Conservation (phyloP, 345 rosid species). For the Eucalyptus decipiens region DNA sequence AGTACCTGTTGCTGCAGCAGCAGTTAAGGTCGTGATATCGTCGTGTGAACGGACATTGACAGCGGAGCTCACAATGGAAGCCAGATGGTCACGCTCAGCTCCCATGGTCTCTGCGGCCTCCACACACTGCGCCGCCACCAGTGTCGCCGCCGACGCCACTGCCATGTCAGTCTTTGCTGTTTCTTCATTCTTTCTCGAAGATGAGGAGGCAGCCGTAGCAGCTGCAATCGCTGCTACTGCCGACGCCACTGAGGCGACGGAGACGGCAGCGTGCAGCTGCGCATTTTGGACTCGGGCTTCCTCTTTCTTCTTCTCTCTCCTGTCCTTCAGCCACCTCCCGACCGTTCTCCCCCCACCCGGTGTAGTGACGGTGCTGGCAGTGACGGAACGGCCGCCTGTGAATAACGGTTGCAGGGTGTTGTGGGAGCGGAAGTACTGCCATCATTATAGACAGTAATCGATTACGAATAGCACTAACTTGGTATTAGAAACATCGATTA, state of each 20-base stretch:
- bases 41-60: slow-evolving; percentile 84
- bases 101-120: slow-evolving; percentile 92
- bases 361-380: slow-evolving; percentile 21
- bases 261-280: slow-evolving; percentile 77
- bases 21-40: slow-evolving; percentile 80
- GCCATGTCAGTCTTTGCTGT: slow-evolving; percentile 70
- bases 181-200: slow-evolving; percentile 52
- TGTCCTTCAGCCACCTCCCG: slow-evolving; percentile 94
- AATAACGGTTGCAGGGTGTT: slow-evolving; percentile 75
- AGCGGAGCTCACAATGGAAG: slow-evolving; percentile 79
- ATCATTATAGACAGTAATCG: background rate
- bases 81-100: slow-evolving; percentile 74
- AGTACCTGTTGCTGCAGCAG: slow-evolving; percentile 94
- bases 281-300: slow-evolving; percentile 83
- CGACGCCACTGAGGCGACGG: slow-evolving; percentile 90
- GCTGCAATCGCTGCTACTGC: slow-evolving; percentile 85
- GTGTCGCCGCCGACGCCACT: slow-evolving; percentile 83
- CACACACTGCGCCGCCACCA: slow-evolving; percentile 97
- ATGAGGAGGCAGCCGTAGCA: slow-evolving; percentile 62
- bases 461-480: background rate
- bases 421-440: slow-evolving; percentile 75
- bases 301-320: slow-evolving; percentile 91
- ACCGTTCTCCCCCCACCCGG: slow-evolving; percentile 75
- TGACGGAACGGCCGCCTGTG: slow-evolving; percentile 37
- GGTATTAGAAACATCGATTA: background rate